Evolutionary conservation across 495 filamentous ascomycete species (phyloP), one percentile per base, ranked within the genome.

Genomic region (Amniculicola lignicola): DNA sequence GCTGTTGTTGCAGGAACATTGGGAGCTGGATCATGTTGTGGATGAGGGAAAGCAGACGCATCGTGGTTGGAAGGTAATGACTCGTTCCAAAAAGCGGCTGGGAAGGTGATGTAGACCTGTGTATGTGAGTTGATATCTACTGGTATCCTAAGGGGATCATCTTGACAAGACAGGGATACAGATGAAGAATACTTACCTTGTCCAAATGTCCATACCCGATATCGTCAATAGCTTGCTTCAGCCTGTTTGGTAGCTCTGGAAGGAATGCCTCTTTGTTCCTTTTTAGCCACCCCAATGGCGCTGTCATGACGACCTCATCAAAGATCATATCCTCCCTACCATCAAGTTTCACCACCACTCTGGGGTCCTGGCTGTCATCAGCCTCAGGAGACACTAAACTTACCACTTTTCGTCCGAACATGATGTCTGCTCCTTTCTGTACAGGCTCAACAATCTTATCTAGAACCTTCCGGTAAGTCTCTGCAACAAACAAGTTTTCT

Each of bases 181-280:
- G 29, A 33, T 9, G 29, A n/a, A 33, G 29, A n/a, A n/a, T 33
- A n/a, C 67, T 60, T 47, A 81, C 80, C 72, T 98, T 96, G 69
- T 98, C 93, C 0, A 98, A 79, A 41, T 82, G 81, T 18, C 93
- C 93, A 67, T 95, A 96, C 36, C 87, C 85, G 57, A 96, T 85
- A 50, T 75, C 80, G 37, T 79, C 69, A 64, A 98, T 94, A 9
- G 90, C 89, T 59, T 82, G 72, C 19, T 68, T 63, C 12, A 98
- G 73, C 9, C 82, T 79, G 0, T 69, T 55, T 1, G 90, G 88
- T 6, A 96, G 76, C 4, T 73, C 57, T 4, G 93, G 93, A 1
- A 66, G 66, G 67, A 98, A 96, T 18, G 81, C 79, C 4, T 77
- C 63, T 11, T 80, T 72, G 62, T 95, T 87, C 40, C 75, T 76